phyloP scores from a whole-genome alignment of 2,329 filamentous ascomycete species.

The Pleoardoris graminearum region DNA sequence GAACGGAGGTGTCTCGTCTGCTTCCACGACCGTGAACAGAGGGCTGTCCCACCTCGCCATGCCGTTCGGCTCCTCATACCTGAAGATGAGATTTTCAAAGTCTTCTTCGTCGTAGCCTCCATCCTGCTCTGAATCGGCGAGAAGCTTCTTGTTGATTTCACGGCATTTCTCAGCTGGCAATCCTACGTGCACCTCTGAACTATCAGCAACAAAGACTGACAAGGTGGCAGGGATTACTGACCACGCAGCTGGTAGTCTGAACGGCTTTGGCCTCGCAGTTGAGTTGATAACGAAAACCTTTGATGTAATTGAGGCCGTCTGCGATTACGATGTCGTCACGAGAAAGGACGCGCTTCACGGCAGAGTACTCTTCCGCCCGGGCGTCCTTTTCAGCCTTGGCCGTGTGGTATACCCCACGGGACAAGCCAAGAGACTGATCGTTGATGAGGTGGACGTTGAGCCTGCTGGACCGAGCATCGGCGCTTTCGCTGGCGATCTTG shows the following conservation, averaged over 20 bases:
- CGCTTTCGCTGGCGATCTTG: constrained; percentile 55
- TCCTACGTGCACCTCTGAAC: constrained; percentile 59
- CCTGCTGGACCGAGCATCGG: constrained; percentile 52
- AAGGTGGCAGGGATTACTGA: constrained; percentile 46
- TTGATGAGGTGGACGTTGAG: constrained; percentile 75
- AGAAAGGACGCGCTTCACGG: constrained; percentile 74
- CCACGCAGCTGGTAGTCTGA: constrained; percentile 73
- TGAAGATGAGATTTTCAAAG: constrained; percentile 78
- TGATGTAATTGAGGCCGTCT: constrained; percentile 85
- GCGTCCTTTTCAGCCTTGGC: constrained; percentile 83
- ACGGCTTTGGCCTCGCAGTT: constrained; percentile 83
- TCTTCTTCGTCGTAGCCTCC: constrained; percentile 61
- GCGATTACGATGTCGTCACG: constrained; percentile 76
- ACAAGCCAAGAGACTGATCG: constrained; percentile 70
- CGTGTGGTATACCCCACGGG: constrained; percentile 73
- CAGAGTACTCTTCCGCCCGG: constrained; percentile 73
- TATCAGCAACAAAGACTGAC: constrained; percentile 31
- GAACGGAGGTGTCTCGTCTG: constrained; percentile 70
- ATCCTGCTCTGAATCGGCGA: constrained; percentile 48
- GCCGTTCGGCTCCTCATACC: constrained; percentile 83
- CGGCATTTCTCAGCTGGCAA: constrained; percentile 60
- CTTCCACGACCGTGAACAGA: constrained; percentile 76
- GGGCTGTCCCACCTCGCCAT: constrained; percentile 86
- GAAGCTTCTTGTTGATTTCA: constrained; percentile 61
- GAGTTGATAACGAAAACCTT: constrained; percentile 85